Evolutionary conservation across 1,284 basidiomycete genomes (phyloP), one percentile per base, ranked within the genome.

Genomic region (Tilletia walkeri): DNA sequence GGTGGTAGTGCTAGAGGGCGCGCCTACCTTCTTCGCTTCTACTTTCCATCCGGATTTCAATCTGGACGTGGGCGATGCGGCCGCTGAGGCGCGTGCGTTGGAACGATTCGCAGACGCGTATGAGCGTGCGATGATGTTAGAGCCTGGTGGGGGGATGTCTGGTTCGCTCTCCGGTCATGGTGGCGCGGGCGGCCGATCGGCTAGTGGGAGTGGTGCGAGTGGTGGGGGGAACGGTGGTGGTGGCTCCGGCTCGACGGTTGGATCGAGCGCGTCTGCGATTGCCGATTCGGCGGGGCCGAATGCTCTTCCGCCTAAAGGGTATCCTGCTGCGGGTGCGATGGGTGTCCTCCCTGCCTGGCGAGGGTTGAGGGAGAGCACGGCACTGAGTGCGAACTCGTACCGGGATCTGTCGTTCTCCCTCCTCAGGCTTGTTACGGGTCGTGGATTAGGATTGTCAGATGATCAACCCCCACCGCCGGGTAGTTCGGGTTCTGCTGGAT

Each of bases 21-120:
- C 61, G 20, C 68, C 71, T 6, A 71, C 70, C 34, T 92, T 94
- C 80, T 93, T 91, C 78, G 89, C 90, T 0, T 88, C 88, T 36
- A 90, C 93, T 0, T 92, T 89, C 78, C 92, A 94, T 79, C 92
- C 92, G 1, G 90, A 88, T 0, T 94, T 92, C 84, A 93, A 93
- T 80, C 80, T 94, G 50, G 92, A 94, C 49, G 54, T 73, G 14
- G 66, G 39, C 14, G 78, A 76, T 18, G 72, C 80, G 6, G 75
- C 68, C 0, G 39, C 72, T 1, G 74, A 78, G 36, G 75, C 72
- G 9, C 74, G 75, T 45, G 53, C 69, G 0, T 69, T 78, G 67
- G 77, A 78, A 1, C 69, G 70, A 3, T 76, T 77, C 48, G 67
- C 72, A 41, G 65, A 67, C 39, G 68, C 73, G 14, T 65, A 71